Base-by-base conservation (phyloP, 139 green algal species). In the Desmodesmus armatus region DNA sequence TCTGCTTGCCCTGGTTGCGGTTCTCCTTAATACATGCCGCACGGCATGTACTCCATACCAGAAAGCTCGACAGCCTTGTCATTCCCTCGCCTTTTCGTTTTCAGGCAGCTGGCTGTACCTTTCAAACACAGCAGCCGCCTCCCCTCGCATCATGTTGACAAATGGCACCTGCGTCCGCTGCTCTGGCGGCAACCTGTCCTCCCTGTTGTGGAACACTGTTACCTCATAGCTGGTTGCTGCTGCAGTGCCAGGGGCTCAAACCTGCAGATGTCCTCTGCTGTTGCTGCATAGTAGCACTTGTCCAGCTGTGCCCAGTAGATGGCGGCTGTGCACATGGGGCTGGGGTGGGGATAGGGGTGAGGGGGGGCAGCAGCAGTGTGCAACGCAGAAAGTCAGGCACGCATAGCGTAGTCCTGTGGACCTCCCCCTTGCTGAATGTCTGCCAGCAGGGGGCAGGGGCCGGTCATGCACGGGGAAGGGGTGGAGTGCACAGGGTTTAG, bases 301-400 rank as follows among this genome's bases (percentile, higher is more conserved):
- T 17, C 11, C 9, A 74, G 25, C 17, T 27, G 31, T 17, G 65
- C 25, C 65, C 65, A 74, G 65, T 74, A 74, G 33, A 74, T 74
- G 65, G 65, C 65, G 6, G 65, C 72, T 0, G 72, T 79, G 7
- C 72, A 79, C 72, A 79, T 79, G 5, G 72, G 72, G 72, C 72
- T 66, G 6, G 72, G 72, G 5, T 47, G 21, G 25, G 72, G n/a
- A n/a, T n/a, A n/a, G n/a, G n/a, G n/a, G n/a, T n/a, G n/a, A n/a
- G n/a, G n/a, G n/a, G n/a, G n/a, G n/a, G n/a, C n/a, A n/a, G n/a
- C n/a, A n/a, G n/a, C n/a, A n/a, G n/a, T n/a, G n/a, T n/a, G n/a
- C n/a, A n/a, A n/a, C n/a, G n/a, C n/a, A n/a, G n/a, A n/a, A n/a
- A n/a, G n/a, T n/a, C n/a, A n/a, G n/a, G n/a, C n/a, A n/a, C n/a